Base-by-base conservation (phyloP, 768 basidiomycete genomes). In the Cyclocybe cylindracea region DNA sequence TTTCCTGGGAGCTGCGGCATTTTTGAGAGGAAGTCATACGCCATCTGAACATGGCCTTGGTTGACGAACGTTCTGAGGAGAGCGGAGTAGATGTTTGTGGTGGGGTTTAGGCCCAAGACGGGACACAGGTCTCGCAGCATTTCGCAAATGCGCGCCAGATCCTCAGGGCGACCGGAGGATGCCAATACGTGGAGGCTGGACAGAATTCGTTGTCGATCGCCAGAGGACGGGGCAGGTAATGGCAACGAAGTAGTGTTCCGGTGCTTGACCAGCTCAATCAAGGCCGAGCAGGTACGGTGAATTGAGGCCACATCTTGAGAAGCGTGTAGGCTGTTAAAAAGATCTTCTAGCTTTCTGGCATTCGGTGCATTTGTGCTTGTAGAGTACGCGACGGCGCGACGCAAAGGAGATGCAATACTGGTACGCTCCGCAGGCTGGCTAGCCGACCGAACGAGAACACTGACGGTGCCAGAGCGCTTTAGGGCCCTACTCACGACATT, bases 401-500 rank as follows among this genome's bases (percentile, higher is more conserved):
- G 41, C 31, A 52, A 43, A 34, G 53, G 32, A 5, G 48, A 55
- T 16, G 44, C 24, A 18, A 46, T 13, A 34, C 32, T 16, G 37
- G 16, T 11, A 35, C 31, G 16, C 35, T 16, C 34, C 18, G 48
- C 45, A 44, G 54, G 53, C 37, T 48, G 53, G 50, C 46, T 55
- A 44, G 51, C 44, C 36, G 51, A 47, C 29, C 51, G 62, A 56
- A 61, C 24, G 40, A 66, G 53, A 46, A 60, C 46, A 54, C 60
- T 63, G 48, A 59, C 59, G 57, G 57, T 63, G 53, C 67, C 59
- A 49, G 71, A 63, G 64, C 72, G 74, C 56, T 69, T 63, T 57
- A 78, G 63, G 64, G 67, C 60, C 62, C 70, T 74, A 61, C 75
- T 66, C 72, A 77, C 66, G 77, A 82, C 82, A 87, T 86, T 83